Evolutionary conservation across 148 eudicot species (phyloP).

Genomic region (Talinum fruticosum): DNA sequence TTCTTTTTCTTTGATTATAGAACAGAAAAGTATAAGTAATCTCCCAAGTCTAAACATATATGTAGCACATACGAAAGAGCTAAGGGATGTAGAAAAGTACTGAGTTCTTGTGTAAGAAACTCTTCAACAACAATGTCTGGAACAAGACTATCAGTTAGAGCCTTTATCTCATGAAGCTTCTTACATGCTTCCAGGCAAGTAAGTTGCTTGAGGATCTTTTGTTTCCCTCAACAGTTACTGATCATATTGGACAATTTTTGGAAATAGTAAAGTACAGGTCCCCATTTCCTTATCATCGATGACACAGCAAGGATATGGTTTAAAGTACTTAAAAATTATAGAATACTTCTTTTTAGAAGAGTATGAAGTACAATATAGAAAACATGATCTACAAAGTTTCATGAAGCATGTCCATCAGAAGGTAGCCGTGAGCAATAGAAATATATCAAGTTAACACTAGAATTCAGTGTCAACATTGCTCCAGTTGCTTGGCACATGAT

Average conservation of each 20-base stretch:
- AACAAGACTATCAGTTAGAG: slow-evolving; percentile 55
- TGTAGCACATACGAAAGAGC: not conserved
- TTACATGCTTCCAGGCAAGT: slow-evolving; percentile 76
- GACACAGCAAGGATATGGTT: slow-evolving; percentile 53
- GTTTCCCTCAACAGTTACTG: slow-evolving; percentile 43
- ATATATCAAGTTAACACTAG: slow-evolving; percentile 59
- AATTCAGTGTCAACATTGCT: slow-evolving; percentile 62
- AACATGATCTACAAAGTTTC: not conserved
- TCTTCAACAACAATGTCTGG: not conserved
- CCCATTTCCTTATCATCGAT: slow-evolving; percentile 41
- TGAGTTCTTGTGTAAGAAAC: slow-evolving; percentile 6
- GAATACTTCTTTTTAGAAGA: not conserved
- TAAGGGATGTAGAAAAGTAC: not conserved
- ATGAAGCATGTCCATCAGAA: slow-evolving; percentile 62
- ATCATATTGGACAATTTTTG: slow-evolving; percentile 65
- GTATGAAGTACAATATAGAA: not conserved
- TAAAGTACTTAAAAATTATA: slow-evolving; percentile 59
- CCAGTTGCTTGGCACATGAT: slow-evolving; percentile 76
- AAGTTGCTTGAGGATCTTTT: slow-evolving; percentile 48
- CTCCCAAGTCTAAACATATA: not conserved
- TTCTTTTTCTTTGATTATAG: slow-evolving; percentile 28
- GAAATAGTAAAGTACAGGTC: slow-evolving; percentile 56
- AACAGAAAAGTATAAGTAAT: not conserved
- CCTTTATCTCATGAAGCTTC: slow-evolving; percentile 52
- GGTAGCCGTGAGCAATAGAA: slow-evolving; percentile 90